These are phyloP conservation scores for Ophiostoma ips DNA, from an alignment of 2,329 filamentous ascomycete genomes.

Conservation along the genomic window DNA sequence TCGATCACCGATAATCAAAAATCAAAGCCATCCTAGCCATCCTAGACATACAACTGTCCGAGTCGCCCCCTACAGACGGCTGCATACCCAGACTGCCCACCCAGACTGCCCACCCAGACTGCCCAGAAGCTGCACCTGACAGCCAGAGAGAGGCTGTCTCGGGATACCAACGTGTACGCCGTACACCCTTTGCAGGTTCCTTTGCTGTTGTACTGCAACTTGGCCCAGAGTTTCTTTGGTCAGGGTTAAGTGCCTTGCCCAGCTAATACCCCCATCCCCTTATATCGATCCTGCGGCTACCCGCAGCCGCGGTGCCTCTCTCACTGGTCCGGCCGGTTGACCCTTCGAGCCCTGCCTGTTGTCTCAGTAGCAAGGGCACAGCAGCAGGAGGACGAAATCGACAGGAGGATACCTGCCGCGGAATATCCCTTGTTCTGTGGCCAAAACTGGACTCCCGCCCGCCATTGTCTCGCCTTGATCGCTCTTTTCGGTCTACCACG, in stretches of 20 bases:
- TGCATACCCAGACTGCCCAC: too few relatives aligned
- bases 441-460: neutral
- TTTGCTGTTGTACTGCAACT: too few relatives aligned
- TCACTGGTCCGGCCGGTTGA: constrained; percentile 4
- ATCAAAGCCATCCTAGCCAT: too few relatives aligned
- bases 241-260: too few relatives aligned
- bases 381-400: neutral
- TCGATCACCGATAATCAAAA: too few relatives aligned
- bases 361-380: constrained; percentile 3
- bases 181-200: too few relatives aligned
- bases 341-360: constrained; percentile 1
- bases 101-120: neutral
- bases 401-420: constrained; percentile 1
- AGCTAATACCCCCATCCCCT: neutral
- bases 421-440: neutral
- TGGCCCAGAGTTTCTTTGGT: too few relatives aligned
- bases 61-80: too few relatives aligned
- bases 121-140: neutral
- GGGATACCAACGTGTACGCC: too few relatives aligned
- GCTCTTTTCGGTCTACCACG: neutral
- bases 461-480: neutral
- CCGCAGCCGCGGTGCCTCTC: constrained; percentile 2
- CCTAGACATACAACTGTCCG: too few relatives aligned
- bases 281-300: constrained; percentile 1
- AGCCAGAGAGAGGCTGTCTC: neutral